phyloP scores from a whole-genome alignment of 495 filamentous ascomycete genomes.

The Podospora didyma region DNA sequence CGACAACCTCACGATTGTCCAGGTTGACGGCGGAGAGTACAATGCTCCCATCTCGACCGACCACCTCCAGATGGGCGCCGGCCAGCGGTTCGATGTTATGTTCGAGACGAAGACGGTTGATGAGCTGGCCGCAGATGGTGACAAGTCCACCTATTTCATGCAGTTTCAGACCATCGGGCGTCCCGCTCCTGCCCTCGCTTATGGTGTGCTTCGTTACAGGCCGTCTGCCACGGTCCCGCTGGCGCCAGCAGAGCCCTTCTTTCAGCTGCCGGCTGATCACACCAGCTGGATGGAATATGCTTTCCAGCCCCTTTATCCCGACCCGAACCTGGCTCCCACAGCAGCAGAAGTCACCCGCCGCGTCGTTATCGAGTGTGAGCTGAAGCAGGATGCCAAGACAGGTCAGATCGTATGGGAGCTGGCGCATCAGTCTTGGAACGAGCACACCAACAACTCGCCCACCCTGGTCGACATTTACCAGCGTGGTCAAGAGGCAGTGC shows the following conservation, averaged over 20 bases:
- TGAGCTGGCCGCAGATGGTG: conserved; percentile 37
- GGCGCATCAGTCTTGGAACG: conserved; percentile 43
- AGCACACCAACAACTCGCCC: conserved; percentile 36
- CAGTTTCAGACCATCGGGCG: conserved; percentile 51
- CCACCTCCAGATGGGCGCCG: conserved; percentile 50
- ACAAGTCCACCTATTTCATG: conserved; percentile 47
- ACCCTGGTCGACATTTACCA: conserved; percentile 56
- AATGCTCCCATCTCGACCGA: conserved; percentile 44
- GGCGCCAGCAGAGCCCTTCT: conserved; percentile 22
- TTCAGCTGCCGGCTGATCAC: conserved; percentile 37
- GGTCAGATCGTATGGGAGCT: conserved; percentile 21
- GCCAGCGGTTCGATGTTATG: conserved; percentile 55
- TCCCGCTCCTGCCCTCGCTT: conserved; percentile 39
- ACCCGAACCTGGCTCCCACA: conserved; percentile 36
- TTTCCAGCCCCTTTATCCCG: conserved; percentile 38
- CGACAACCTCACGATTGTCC: conserved; percentile 45
- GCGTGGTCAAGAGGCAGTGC: conserved; percentile 33
- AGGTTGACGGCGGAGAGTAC: conserved; percentile 54
- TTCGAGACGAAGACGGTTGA: conserved; percentile 41
- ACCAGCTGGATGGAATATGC: conserved; percentile 52
- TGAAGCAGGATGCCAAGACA: conserved; percentile 15
- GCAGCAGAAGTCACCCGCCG: conserved; percentile 51
- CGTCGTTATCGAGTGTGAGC: conserved; percentile 39
- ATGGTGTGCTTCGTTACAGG: conserved; percentile 50
- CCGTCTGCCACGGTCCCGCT: conserved; percentile 9